phyloP scores from a whole-genome alignment of 305 asterid genomes.

The Fraxinus xanthoxyloides region DNA sequence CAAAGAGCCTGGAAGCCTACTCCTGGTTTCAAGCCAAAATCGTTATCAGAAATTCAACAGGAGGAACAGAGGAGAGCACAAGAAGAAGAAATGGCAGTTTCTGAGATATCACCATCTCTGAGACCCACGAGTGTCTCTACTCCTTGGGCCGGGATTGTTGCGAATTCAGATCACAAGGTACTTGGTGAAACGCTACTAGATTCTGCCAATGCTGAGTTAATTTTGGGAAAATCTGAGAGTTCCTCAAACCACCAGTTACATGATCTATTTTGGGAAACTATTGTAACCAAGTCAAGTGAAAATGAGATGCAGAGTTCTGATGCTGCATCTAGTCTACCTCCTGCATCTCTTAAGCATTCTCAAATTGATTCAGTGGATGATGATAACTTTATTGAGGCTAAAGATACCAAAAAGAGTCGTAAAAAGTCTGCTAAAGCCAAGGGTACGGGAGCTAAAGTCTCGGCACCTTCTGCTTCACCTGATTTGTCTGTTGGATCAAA shows the following conservation, averaged over 20 bases:
- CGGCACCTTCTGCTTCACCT: constrained; percentile 27
- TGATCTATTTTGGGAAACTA: constrained; percentile 49
- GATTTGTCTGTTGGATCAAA: constrained; percentile 49
- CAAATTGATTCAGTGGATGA: constrained; percentile 36
- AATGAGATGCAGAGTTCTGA: constrained; percentile 39
- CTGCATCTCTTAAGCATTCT: constrained; percentile 19
- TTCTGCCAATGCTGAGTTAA: constrained; percentile 25
- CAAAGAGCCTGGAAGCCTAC: constrained; percentile 86
- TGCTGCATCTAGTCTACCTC: constrained; percentile 11
- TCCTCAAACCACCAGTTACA: constrained; percentile 40
- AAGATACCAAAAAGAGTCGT: constrained; percentile 73
- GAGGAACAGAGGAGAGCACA: constrained; percentile 77
- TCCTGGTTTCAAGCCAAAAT: constrained; percentile 81
- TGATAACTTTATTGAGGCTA: constrained; percentile 65
- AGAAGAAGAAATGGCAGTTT: constrained; percentile 40
- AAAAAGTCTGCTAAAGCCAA: constrained; percentile 72
- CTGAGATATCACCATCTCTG: constrained; percentile 45
- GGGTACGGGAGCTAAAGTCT: constrained; percentile 46
- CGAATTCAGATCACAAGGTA: constrained; percentile 44
- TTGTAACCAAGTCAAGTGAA: constrained; percentile 36
- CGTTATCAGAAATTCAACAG: constrained; percentile 73
- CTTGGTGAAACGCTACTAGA: constrained; percentile 42
- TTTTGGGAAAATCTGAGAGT: constrained; percentile 34
- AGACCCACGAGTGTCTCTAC: constrained; percentile 40
- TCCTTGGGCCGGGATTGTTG: constrained; percentile 60